Evolutionary conservation across 2,329 filamentous ascomycete species (phyloP), one percentile per base, ranked within the genome.

Genomic region (Scedosporium aurantiacum): DNA sequence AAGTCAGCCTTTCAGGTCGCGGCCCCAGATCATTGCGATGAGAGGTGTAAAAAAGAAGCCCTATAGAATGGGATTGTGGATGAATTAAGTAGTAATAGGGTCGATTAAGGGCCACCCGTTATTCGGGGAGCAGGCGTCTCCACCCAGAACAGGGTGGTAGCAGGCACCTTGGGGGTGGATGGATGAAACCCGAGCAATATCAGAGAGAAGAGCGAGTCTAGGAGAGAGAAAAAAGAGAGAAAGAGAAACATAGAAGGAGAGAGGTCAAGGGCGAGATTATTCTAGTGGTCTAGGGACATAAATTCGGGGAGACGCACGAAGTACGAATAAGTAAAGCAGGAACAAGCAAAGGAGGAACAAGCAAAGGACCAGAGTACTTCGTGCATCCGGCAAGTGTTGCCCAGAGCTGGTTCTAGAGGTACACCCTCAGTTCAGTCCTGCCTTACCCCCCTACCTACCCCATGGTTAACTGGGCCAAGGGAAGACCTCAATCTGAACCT

Each of bases 1-100:
- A 50, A 55, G 25, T 55, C 58, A 55, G 58, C 58, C 58, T 60
- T 54, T 60, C 45, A 18, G 58, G 45, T 43, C 45, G n/a, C 45
- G 58, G 28, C 47, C 47, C 58, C 12, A 47, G 58, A 28, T 50
- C n/a, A 41, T 21, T 41, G 45, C n/a, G 32, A 28, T n/a, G 18
- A 12, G 41, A 60, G 58, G 28, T 60, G 58, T 54, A 43, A 55
- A 60, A 60, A 54, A 47, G 43, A 45, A 55, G 58, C 45, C 28
- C 52, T 50, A 50, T 37, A 54, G 28, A 55, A 60, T 16, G n/a
- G 45, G 27, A 32, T 28, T 41, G 41, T 16, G 58, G 58, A 25
- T 43, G 40, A 25, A 28, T 47, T 40, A 37, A 52, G 41, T 50
- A 27, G 16, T 37, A 52, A 16, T 32, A 27, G 16, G 16, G 58